Conservation (phyloP, 805 yeast genomes). For the Saturnispora silvae region DNA sequence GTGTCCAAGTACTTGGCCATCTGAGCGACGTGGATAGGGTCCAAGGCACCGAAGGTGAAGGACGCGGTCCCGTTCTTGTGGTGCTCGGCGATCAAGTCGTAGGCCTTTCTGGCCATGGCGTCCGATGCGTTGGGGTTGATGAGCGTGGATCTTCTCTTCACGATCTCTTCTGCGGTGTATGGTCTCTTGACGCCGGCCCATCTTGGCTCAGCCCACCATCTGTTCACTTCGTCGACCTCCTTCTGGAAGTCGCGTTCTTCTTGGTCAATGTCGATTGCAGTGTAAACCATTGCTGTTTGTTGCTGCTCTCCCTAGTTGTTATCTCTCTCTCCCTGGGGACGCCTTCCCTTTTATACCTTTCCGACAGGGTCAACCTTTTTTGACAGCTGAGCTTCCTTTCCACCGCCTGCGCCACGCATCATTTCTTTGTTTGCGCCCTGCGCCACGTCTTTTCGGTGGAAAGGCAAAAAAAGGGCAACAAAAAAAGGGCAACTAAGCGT, state of each 20-base stretch:
- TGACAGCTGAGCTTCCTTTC: slow-evolving; percentile 8
- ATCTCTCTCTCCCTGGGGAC: too few species aligned
- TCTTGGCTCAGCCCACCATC: slow-evolving; percentile 93
- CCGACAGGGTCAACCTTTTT: not conserved
- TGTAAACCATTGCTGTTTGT: slow-evolving; percentile 34
- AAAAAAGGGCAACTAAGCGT: not conserved
- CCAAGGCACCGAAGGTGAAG: slow-evolving; percentile 90
- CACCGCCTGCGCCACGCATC: slow-evolving; percentile 9
- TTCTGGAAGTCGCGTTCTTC: slow-evolving; percentile 57
- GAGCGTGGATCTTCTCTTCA: slow-evolving; percentile 74
- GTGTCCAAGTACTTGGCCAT: slow-evolving; percentile 94
- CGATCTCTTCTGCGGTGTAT: slow-evolving; percentile 83
- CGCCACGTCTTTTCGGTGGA: slow-evolving; percentile 4
- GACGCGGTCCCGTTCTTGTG: slow-evolving; percentile 64
- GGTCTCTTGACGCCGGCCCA: slow-evolving; percentile 83
- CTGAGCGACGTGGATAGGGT: slow-evolving; percentile 91
- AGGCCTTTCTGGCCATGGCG: slow-evolving; percentile 74
- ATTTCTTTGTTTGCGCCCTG: too few species aligned
- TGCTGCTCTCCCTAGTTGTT: too few species aligned
- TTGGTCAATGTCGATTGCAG: slow-evolving; percentile 44
- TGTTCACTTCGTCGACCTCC: slow-evolving; percentile 61
- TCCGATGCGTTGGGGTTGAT: slow-evolving; percentile 69
- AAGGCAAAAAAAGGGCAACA: not conserved
- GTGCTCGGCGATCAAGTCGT: slow-evolving; percentile 57
- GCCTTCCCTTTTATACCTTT: slow-evolving; percentile 4